These are phyloP conservation scores for Gossypium longicalyx DNA, from an alignment of 345 rosid species.

Conservation along the genomic window DNA sequence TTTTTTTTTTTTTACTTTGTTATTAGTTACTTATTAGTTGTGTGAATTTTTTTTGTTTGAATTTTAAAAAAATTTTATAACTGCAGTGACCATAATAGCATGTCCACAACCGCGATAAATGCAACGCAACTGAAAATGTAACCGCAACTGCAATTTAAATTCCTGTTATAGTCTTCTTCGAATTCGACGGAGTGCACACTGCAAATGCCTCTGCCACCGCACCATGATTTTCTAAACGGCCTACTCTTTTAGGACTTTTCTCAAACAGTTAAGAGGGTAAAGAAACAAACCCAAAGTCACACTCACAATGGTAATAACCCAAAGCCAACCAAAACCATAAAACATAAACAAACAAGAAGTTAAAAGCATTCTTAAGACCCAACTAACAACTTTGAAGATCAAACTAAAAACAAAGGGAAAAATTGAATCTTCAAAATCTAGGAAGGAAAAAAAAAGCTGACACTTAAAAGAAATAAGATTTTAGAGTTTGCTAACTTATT, in stretches of 20 bases:
- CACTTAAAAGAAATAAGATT: not conserved
- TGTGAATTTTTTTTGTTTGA: no score
- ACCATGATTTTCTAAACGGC: conserved; percentile 37
- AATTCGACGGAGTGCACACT: conserved; percentile 39
- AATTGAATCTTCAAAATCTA: not conserved
- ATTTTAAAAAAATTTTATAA: no score
- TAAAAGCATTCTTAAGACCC: not conserved
- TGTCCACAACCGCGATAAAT: no score
- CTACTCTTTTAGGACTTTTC: not conserved
- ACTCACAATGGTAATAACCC: not conserved
- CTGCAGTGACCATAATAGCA: no score
- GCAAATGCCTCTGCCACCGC: conserved; percentile 74
- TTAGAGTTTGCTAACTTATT: not conserved
- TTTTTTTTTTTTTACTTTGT: no score
- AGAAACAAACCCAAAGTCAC: not conserved
- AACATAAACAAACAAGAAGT: not conserved
- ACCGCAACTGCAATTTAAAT: no score
- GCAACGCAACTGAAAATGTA: no score
- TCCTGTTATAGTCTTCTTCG: no score
- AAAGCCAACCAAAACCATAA: not conserved
- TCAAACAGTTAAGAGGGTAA: not conserved
- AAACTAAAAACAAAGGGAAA: not conserved
- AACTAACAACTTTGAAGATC: not conserved
- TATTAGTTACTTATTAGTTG: no score
- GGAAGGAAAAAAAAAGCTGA: not conserved